phyloP scores from a whole-genome alignment of 257 asterid genomes.

The Paulownia fortunei region DNA sequence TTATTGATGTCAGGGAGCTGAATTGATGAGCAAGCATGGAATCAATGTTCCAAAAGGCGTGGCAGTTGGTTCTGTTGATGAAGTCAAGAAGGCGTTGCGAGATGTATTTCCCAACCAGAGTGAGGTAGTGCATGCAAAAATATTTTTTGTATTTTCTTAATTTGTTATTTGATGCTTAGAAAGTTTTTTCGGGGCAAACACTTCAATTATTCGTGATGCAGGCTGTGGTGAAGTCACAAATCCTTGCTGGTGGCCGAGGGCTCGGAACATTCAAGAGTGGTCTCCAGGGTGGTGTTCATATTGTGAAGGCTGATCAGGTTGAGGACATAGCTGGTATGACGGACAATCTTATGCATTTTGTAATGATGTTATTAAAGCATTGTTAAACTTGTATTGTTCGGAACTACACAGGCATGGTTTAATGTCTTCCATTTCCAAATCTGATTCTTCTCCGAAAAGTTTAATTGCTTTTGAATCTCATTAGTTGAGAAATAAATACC shows the following conservation, averaged over 20 bases:
- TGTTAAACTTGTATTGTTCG: no score
- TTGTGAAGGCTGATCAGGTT: slow-evolving; percentile 79
- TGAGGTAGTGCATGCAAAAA: slow-evolving; percentile 53
- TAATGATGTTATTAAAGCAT: slow-evolving; percentile 12
- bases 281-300: slow-evolving; percentile 92
- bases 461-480: no score
- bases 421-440: neutral
- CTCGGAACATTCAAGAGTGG: slow-evolving; percentile 95
- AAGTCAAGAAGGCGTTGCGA: slow-evolving; percentile 64
- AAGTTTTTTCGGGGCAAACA: neutral
- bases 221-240: slow-evolving; percentile 94
- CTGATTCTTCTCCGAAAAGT: neutral
- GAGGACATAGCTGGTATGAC: slow-evolving; percentile 79
- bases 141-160: neutral
- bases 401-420: neutral
- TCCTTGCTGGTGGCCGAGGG: slow-evolving; percentile 96
- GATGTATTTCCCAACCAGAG: slow-evolving; percentile 65
- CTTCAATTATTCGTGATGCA: slow-evolving; percentile 30
- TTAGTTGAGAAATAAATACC: no score
- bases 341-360: neutral
- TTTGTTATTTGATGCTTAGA: slow-evolving; percentile 12
- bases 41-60: slow-evolving; percentile 91
- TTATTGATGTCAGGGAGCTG: slow-evolving; percentile 69
- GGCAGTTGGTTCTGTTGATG: slow-evolving; percentile 70
- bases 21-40: slow-evolving; percentile 88